Percentiles rank a stretch among this genome's conserved stretches.
phyloP scores from a whole-genome alignment of 108 stramenopile species.

The Asterionellopsis glacialis region DNA sequence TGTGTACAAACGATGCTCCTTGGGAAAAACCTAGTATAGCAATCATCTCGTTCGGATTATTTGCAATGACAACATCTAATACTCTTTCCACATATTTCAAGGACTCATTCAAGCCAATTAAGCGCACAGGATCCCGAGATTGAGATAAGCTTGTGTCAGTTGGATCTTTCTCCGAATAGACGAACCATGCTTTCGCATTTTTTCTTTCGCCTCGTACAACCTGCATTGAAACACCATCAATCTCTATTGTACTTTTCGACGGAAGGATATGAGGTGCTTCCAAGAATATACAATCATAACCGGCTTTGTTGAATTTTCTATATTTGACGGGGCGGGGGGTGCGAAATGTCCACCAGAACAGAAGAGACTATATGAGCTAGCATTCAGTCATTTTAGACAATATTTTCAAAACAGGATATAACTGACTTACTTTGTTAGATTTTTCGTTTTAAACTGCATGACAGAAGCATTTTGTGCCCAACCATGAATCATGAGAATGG shows the following conservation, averaged over 20 bases:
- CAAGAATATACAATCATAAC: conserved; percentile 39
- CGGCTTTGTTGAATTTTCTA: conserved; percentile 30
- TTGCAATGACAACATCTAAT: neutral
- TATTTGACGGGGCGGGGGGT: neutral
- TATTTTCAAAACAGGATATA: neutral
- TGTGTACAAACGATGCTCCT: conserved; percentile 45
- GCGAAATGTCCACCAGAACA: neutral
- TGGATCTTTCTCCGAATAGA: conserved; percentile 30
- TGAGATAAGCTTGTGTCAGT: conserved; percentile 21
- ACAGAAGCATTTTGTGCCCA: conserved; percentile 53
- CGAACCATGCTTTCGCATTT: conserved; percentile 50
- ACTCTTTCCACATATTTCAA: conserved; percentile 16
- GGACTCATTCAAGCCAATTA: conserved; percentile 37
- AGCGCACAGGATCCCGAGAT: conserved; percentile 20
- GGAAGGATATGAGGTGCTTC: conserved; percentile 43
- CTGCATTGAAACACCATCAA: conserved; percentile 17
- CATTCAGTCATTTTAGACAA: neutral
- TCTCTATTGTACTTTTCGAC: conserved; percentile 23
- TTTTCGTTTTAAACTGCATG: conserved; percentile 29
- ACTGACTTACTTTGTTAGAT: conserved; percentile 26
- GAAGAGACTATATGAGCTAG: too few species aligned
- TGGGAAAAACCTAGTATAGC: conserved; percentile 47
- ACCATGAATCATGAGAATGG: conserved; percentile 37
- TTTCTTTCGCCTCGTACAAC: conserved; percentile 30
- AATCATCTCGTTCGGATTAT: neutral